Percentiles rank a stretch among this genome's conserved stretches.
Conservation (phyloP, 768 basidiomycete species). For the Leccinum longicurvipes region DNA sequence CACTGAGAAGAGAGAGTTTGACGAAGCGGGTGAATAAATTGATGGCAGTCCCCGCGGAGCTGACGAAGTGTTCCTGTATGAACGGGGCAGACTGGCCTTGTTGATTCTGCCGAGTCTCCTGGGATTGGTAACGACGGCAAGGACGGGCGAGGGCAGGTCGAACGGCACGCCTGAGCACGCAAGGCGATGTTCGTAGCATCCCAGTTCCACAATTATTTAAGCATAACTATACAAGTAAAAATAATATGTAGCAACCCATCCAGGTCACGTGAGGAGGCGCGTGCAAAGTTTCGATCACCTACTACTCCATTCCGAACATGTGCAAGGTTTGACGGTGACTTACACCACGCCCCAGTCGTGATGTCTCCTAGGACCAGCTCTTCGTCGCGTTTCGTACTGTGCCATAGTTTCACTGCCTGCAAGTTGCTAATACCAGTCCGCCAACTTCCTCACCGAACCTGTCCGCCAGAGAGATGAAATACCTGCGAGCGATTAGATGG, state of each 20-base stretch:
- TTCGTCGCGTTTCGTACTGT: background rate
- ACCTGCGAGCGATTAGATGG: background rate
- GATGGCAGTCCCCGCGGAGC: slow-evolving; percentile 39
- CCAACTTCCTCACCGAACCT: background rate
- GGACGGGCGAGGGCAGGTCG: slow-evolving; percentile 1
- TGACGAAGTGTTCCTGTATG: slow-evolving; percentile 34
- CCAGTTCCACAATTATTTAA: background rate
- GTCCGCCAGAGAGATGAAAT: slow-evolving; percentile 3
- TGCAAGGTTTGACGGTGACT: background rate
- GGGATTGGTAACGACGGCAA: slow-evolving; percentile 18
- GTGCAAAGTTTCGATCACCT: no score
- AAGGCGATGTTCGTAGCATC: slow-evolving; percentile 16
- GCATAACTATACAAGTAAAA: no score
- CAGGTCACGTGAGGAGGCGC: no score
- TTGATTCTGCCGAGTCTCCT: slow-evolving; percentile 5
- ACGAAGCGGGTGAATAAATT: slow-evolving; percentile 44
- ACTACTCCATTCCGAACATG: background rate
- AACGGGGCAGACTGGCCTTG: slow-evolving; percentile 11
- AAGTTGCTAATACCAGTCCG: background rate
- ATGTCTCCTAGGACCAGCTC: background rate
- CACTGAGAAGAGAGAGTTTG: slow-evolving; percentile 47
- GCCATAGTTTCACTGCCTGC: background rate
- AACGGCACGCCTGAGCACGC: slow-evolving; percentile 2
- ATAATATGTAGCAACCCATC: no score
- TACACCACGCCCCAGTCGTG: background rate